These are phyloP conservation scores for Parastagonospora avenae DNA, from an alignment of 2,329 filamentous ascomycete genomes.

Conservation along the genomic window DNA sequence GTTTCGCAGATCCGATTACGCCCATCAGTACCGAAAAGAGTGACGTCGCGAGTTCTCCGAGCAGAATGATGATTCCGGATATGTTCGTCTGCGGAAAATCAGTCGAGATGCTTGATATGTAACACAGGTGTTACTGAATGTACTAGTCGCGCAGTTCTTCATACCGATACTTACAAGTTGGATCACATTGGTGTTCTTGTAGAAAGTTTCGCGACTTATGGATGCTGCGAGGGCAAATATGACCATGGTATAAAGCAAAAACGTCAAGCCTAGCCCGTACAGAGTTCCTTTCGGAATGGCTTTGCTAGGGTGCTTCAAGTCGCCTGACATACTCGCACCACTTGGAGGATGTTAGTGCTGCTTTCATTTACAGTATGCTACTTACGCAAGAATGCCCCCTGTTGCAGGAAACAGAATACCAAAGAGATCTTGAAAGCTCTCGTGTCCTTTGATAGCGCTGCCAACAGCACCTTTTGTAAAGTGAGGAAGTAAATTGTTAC, in stretches of 20 bases:
- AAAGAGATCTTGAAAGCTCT: slow-evolving; percentile 81
- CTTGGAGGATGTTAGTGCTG: slow-evolving; percentile 50
- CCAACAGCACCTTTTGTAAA: slow-evolving; percentile 67
- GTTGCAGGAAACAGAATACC: slow-evolving; percentile 82
- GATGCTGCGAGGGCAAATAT: slow-evolving; percentile 79
- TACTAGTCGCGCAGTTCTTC: not conserved
- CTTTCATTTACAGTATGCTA: slow-evolving; percentile 6
- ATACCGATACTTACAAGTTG: slow-evolving; percentile 60
- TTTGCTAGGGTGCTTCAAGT: slow-evolving; percentile 80
- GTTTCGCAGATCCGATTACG: slow-evolving; percentile 81
- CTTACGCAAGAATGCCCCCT: slow-evolving; percentile 63
- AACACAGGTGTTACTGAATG: not conserved
- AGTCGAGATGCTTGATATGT: not conserved
- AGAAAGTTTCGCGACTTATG: slow-evolving; percentile 74
- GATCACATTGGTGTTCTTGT: slow-evolving; percentile 78
- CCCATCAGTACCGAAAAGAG: slow-evolving; percentile 90
- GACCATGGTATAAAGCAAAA: slow-evolving; percentile 75
- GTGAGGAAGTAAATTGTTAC: slow-evolving; percentile 73
- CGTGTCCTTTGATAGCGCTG: slow-evolving; percentile 64
- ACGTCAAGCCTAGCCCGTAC: slow-evolving; percentile 75
- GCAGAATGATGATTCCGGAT: slow-evolving; percentile 73
- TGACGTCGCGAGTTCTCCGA: slow-evolving; percentile 81
- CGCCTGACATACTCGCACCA: slow-evolving; percentile 89
- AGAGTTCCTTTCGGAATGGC: slow-evolving; percentile 85
- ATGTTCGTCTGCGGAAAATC: slow-evolving; percentile 63